Base-by-base conservation (phyloP, 2,329 filamentous ascomycete species). In the Lachnellula occidentalis region DNA sequence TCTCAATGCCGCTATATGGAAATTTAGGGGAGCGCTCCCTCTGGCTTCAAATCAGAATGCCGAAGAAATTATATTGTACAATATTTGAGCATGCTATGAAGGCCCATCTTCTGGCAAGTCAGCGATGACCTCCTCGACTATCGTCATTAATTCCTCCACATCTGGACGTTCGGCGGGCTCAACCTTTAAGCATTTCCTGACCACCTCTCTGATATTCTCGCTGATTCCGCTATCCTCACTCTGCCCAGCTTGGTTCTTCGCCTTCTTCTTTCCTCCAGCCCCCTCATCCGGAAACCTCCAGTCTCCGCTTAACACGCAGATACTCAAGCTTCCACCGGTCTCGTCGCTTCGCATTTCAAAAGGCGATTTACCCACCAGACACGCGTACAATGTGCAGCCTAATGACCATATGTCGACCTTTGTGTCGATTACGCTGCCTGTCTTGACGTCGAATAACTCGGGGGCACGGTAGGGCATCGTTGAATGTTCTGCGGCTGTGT, bases 401-500 rank as follows among this genome's bases (percentile, higher is more conserved):
- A 99, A 76, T 15, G 90, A 95, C 94, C 94, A 99, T 61, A 99
- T 95, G 71, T 99, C 94, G 41, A 96, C 90, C 70, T 96, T 96
- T 12, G 92, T 95, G 72, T 97, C 94, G 67, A 99, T 87, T 49
- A 90, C 83, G 48, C 87, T 86, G 59, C 90, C 92, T 3, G 91
- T 96, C 74, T 95, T 95, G 54, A 97, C 94, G 71, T 99, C 94
- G 72, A 99, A 99, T 57, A 99, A 85, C 73, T 99, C 94, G 0
- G 94, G 94, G 1, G 94, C 94, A 56, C 94, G 90, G 74, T 99
- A 99, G 0, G 94, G 92, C 92, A 99, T 97, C 41, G 94, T 99
- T 61, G 86, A 92, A 77, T 97, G 92, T 71, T 99, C 94, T 52
- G 92, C 94, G 21, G 94, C 94, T 41, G 84, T 88, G 71, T 99